Conservation (phyloP, 2,329 filamentous ascomycete species). For the Penicillium sp. region DNA sequence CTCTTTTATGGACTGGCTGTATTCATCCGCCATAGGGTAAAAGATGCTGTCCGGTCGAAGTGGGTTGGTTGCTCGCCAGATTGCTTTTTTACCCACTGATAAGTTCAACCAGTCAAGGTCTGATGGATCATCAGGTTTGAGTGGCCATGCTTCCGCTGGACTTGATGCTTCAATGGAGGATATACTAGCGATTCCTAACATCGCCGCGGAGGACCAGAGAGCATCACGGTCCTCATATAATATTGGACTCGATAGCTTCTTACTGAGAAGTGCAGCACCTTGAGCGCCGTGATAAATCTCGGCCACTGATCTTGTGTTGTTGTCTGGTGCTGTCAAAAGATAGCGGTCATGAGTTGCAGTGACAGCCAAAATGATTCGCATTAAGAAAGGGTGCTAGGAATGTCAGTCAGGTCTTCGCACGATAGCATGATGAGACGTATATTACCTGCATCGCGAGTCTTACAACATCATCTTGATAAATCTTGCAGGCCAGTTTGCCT, state of each 20-base stretch:
- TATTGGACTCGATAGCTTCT: constrained; percentile 14
- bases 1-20: background rate
- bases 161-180: constrained; percentile 16
- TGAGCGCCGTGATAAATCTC: constrained; percentile 13
- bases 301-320: constrained; percentile 1
- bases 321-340: constrained; percentile 24
- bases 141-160: constrained; percentile 55
- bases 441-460: constrained; percentile 13
- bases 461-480: constrained; percentile 10
- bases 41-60: constrained; percentile 49
- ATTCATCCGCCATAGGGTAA: constrained; percentile 29
- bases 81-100: constrained; percentile 54
- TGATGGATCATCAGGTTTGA: constrained; percentile 41
- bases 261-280: constrained; percentile 8
- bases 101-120: constrained; percentile 62
- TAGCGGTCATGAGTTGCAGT: constrained; percentile 56
- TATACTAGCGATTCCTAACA: constrained; percentile 15
- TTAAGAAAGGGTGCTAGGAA: constrained; percentile 49
- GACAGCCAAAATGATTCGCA: constrained; percentile 56
- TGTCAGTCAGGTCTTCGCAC: constrained; percentile 8
- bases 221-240: constrained; percentile 16
- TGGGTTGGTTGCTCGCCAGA: constrained; percentile 54
- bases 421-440: background rate
- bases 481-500: background rate
- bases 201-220: constrained; percentile 18